Evolutionary conservation across 1,139 yeast genomes (phyloP).

Genomic region (Yamadazyma siamensis): DNA sequence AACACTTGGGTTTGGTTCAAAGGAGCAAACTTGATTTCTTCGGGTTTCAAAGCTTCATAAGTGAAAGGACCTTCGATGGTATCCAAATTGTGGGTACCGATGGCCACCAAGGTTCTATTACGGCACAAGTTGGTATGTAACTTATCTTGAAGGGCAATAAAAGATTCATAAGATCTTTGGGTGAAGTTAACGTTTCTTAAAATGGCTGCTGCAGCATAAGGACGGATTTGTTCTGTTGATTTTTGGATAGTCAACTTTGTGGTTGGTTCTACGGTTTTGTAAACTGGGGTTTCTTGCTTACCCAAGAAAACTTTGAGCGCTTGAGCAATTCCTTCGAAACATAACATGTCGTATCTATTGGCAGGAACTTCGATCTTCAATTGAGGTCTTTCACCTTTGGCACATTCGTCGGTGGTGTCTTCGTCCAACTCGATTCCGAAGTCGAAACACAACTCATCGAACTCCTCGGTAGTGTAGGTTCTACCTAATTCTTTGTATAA

Average conservation of each 20-base stretch:
- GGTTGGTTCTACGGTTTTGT: conserved; percentile 57
- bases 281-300: conserved; percentile 59
- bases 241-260: conserved; percentile 69
- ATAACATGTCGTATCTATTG: conserved; percentile 95
- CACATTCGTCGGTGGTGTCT: conserved; percentile 81
- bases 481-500: conserved; percentile 79
- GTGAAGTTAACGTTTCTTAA: conserved; percentile 80
- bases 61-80: conserved; percentile 81
- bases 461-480: conserved; percentile 82
- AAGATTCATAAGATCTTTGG: conserved; percentile 84
- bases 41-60: conserved; percentile 81
- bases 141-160: conserved; percentile 94
- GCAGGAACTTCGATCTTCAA: conserved; percentile 97
- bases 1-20: conserved; percentile 78
- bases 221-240: conserved; percentile 73
- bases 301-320: conserved; percentile 91
- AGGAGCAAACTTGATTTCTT: conserved; percentile 76
- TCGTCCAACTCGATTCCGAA: conserved; percentile 98
- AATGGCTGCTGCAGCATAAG: conserved; percentile 92
- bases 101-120: conserved; percentile 94
- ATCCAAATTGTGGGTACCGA: conserved; percentile 96
- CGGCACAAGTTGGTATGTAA: conserved; percentile 94
- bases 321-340: conserved; percentile 97
- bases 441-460: conserved; percentile 95
- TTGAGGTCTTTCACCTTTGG: conserved; percentile 86